These are phyloP conservation scores for Vanderwaltozyma tropicalis DNA, from an alignment of 805 yeast genomes.

Conservation along the genomic window DNA sequence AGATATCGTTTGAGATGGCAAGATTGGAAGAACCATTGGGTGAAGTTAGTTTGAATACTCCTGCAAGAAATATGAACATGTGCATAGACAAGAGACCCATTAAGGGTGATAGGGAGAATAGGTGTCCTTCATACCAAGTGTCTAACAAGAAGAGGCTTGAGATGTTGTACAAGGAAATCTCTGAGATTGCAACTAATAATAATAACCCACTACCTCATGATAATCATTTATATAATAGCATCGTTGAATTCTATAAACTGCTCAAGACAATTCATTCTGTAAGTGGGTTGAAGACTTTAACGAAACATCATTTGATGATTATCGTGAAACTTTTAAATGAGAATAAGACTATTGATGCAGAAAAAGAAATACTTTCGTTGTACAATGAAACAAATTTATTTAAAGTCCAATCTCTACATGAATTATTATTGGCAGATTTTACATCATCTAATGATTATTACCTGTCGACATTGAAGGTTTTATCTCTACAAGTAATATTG, in stretches of 20 bases:
- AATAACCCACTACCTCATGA: slow-evolving; percentile 1
- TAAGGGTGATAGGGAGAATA: not conserved
- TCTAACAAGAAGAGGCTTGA: not conserved
- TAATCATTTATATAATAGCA: slow-evolving; percentile 1
- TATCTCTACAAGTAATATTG: slow-evolving; percentile 21
- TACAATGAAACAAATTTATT: slow-evolving; percentile 16
- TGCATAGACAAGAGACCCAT: not conserved
- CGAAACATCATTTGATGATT: slow-evolving; percentile 17
- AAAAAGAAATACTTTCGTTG: slow-evolving; percentile 12
- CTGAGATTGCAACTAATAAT: slow-evolving; percentile 4
- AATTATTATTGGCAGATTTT: slow-evolving; percentile 18
- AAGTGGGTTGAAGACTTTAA: not conserved
- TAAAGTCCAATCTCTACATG: slow-evolving; percentile 9
- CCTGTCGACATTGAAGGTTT: slow-evolving; percentile 19
- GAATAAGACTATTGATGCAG: slow-evolving; percentile 6
- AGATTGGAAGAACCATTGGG: slow-evolving; percentile 17
- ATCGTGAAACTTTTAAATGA: slow-evolving; percentile 16
- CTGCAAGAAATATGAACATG: not conserved
- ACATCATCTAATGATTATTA: slow-evolving; percentile 13
- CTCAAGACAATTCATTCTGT: not conserved
- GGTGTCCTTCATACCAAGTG: not conserved
- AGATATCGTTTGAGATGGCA: slow-evolving; percentile 6
- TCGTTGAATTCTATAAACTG: not conserved
- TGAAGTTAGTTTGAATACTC: slow-evolving; percentile 19
- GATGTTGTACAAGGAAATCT: slow-evolving; percentile 1